Conservation (phyloP, 225 moss, liverwort and hornwort genomes). For the Rhytidiadelphus loreus region DNA sequence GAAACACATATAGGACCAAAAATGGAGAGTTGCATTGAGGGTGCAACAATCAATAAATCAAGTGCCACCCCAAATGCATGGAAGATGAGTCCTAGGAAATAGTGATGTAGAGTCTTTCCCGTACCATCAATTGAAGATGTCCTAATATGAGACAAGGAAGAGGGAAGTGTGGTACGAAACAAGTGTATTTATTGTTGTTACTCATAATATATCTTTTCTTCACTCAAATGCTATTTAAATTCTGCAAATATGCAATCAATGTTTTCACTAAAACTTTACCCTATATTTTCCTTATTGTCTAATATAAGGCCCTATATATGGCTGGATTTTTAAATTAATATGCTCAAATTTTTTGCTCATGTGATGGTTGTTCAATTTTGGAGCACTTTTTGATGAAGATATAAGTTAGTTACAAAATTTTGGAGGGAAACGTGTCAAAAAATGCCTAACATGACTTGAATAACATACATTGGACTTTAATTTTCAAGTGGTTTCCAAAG, state of each 20-base stretch:
- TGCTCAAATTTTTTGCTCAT: neutral
- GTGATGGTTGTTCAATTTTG: neutral
- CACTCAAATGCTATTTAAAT: neutral
- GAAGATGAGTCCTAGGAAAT: neutral
- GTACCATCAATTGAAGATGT: accelerated
- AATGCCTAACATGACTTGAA: neutral
- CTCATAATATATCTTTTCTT: neutral
- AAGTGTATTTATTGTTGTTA: neutral
- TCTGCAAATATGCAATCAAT: accelerated
- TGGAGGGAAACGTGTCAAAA: neutral
- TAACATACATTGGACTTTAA: neutral
- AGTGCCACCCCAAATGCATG: accelerated
- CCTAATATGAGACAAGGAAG: neutral
- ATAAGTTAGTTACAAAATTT: accelerated
- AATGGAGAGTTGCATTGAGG: neutral
- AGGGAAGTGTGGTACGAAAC: neutral
- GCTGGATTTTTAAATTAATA: neutral
- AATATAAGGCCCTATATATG: accelerated
- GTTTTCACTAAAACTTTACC: neutral
- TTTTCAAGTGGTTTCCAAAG: neutral
- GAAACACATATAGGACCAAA: neutral
- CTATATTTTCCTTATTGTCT: neutral
- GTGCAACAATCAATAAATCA: accelerated
- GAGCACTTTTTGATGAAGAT: accelerated
- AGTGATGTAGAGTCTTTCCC: accelerated